Evolutionary conservation across 2,329 filamentous ascomycete genomes (phyloP).

Genomic region (Annulohypoxylon truncatum): DNA sequence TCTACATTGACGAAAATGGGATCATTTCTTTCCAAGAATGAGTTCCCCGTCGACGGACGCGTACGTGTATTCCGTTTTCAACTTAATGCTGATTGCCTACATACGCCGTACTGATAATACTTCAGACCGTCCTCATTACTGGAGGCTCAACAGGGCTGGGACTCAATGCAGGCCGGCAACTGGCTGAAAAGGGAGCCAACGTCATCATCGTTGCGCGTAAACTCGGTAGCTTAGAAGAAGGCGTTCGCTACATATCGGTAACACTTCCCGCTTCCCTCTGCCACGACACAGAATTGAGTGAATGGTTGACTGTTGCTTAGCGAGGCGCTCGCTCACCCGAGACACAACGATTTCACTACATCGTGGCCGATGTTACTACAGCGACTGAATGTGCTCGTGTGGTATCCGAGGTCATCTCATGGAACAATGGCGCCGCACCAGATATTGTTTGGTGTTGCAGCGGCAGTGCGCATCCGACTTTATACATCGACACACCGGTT

Average conservation of each 20-base stretch:
- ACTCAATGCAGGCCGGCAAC: slow-evolving; percentile 67
- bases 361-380: slow-evolving; percentile 72
- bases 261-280: not conserved
- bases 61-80: not conserved
- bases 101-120: not conserved
- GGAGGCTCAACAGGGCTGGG: slow-evolving; percentile 79
- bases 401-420: slow-evolving; percentile 67
- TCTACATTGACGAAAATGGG: too few relatives aligned
- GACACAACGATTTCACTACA: slow-evolving; percentile 68
- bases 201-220: slow-evolving; percentile 75
- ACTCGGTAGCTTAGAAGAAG: slow-evolving; percentile 66
- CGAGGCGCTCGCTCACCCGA: slow-evolving; percentile 60
- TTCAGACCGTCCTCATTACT: slow-evolving; percentile 74
- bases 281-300: not conserved
- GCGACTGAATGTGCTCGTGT: slow-evolving; percentile 67
- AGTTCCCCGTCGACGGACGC: slow-evolving; percentile 71
- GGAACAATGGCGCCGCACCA: not conserved
- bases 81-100: not conserved
- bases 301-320: slow-evolving; percentile 45
- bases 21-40: slow-evolving; percentile 54
- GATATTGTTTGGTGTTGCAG: slow-evolving; percentile 62
- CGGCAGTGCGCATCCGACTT: slow-evolving; percentile 68
- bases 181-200: slow-evolving; percentile 74
- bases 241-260: slow-evolving; percentile 66
- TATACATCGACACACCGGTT: slow-evolving; percentile 52